These are phyloP conservation scores for Medicago truncatula DNA, from an alignment of 306 rosid species.

Conservation along the genomic window MtrunA17r5.0-ANR NC_053046.1:6259001-6259500, in stretches of 20 bases:
- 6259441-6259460: no score
- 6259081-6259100: conserved; percentile 53
- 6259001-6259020: conserved; percentile 77
- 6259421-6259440: no score
- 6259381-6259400: no score
- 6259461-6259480: no score
- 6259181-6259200: background rate
- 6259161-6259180: conserved; percentile 42
- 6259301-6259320: no score
- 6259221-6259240: conserved; percentile 18
- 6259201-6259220: conserved; percentile 11
- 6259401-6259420: no score
- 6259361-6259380: no score
- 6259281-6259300: conserved; percentile 3
- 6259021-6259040: conserved; percentile 78
- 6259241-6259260: conserved; percentile 29
- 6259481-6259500: no score
- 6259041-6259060: conserved; percentile 67
- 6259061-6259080: conserved; percentile 62
- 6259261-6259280: conserved; percentile 18
- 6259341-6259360: no score
- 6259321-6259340: no score
- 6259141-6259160: conserved; percentile 61
- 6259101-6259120: conserved; percentile 77
- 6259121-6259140: conserved; percentile 67